These are phyloP conservation scores for Aurifilum marmelostoma DNA, from an alignment of 2,329 filamentous ascomycete genomes.

Conservation along the genomic window DNA sequence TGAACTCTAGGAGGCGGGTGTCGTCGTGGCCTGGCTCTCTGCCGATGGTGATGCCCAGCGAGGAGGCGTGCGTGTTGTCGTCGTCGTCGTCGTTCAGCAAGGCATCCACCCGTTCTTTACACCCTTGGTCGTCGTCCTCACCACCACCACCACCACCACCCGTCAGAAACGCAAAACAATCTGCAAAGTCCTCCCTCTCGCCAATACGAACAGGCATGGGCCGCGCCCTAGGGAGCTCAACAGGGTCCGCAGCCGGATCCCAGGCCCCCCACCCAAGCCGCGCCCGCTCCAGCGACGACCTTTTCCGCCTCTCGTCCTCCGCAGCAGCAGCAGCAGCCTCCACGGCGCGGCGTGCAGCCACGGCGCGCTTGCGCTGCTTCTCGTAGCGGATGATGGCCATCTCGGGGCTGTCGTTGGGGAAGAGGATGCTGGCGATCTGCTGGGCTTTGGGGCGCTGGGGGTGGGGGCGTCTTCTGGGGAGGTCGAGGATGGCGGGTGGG, in stretches of 20 bases:
- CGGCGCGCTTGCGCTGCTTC: conserved; percentile 9
- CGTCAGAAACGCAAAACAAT: conserved; percentile 13
- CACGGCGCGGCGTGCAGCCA: not conserved
- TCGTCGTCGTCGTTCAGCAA: not conserved
- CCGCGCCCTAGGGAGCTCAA: not conserved
- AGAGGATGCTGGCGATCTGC: conserved; percentile 1
- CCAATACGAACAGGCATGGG: conserved; percentile 11
- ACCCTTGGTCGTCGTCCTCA: not conserved
- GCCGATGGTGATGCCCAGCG: conserved; percentile 9
- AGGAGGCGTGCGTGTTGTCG: not conserved
- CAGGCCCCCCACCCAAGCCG: not conserved
- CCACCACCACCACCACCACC: not conserved
- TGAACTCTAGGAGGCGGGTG: conserved; percentile 42
- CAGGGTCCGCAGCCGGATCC: not conserved
- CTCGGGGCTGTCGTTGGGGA: conserved; percentile 4
- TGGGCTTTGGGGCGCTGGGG: conserved; percentile 9
- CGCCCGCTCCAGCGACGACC: not conserved
- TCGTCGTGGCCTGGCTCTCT: conserved; percentile 43
- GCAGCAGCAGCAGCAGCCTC: too few species aligned
- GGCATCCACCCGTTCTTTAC: not conserved
- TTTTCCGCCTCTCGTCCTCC: not conserved
- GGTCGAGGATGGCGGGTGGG: not conserved
- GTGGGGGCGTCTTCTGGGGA: conserved; percentile 8
- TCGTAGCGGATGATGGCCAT: conserved; percentile 18
- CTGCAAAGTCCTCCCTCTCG: not conserved